Conservation (phyloP, 495 filamentous ascomycete species). For the Hypoxylon intermedium region DNA sequence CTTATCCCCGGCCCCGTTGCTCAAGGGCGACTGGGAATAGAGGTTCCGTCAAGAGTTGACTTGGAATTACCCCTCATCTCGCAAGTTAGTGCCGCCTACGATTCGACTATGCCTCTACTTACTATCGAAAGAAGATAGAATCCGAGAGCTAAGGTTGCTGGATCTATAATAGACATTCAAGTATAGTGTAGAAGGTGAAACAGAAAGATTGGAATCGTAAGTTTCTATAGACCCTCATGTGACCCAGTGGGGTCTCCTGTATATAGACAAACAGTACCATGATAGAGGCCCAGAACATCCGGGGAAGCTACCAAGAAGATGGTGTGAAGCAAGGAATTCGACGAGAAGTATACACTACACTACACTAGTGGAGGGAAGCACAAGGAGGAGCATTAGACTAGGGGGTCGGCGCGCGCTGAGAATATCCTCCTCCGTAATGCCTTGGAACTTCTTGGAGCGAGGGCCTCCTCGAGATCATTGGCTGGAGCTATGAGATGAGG, state of each 20-base stretch:
- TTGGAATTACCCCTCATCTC: slow-evolving; percentile 41
- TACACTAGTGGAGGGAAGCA: slow-evolving; percentile 32
- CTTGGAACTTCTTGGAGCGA: slow-evolving; percentile 28
- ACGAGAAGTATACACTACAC: background rate
- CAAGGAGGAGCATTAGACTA: slow-evolving; percentile 33
- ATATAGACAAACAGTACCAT: slow-evolving; percentile 17
- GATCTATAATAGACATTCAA: slow-evolving; percentile 22
- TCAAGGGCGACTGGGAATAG: slow-evolving; percentile 28
- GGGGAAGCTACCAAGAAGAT: slow-evolving; percentile 31
- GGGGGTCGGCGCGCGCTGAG: slow-evolving; percentile 23
- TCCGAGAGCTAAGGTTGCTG: slow-evolving; percentile 21
- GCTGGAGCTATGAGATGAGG: slow-evolving; percentile 38
- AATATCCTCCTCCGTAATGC: slow-evolving; percentile 23
- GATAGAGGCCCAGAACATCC: slow-evolving; percentile 37
- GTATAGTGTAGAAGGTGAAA: slow-evolving; percentile 14
- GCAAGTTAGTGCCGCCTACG: slow-evolving; percentile 36
- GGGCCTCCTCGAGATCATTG: slow-evolving; percentile 28
- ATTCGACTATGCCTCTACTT: slow-evolving; percentile 31
- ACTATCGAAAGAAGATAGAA: slow-evolving; percentile 11
- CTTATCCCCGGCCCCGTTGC: slow-evolving; percentile 31
- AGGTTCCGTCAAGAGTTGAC: slow-evolving; percentile 27
- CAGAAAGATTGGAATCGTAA: slow-evolving; percentile 19
- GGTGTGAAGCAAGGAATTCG: slow-evolving; percentile 34
- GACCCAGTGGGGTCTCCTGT: slow-evolving; percentile 37
- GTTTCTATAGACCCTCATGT: slow-evolving; percentile 37